Conservation (phyloP, 2,329 filamentous ascomycete genomes). For the Rutstroemia sp. region DNA sequence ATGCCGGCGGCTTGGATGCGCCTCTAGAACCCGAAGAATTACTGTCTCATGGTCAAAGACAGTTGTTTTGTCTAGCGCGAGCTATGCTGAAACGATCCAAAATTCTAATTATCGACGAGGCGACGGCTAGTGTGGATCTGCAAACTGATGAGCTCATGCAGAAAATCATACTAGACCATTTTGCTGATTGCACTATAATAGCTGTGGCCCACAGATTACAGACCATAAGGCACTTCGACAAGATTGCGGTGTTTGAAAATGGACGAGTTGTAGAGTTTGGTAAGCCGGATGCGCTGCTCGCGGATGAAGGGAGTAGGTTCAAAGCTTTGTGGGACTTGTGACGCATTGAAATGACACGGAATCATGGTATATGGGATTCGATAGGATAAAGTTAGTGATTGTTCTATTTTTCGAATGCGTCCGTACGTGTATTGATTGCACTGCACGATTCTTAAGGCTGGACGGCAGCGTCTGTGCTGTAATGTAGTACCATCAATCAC, state of each 20-base stretch:
- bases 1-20: slow-evolving; percentile 13
- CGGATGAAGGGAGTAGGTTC: neutral
- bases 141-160: slow-evolving; percentile 90
- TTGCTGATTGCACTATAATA: slow-evolving; percentile 81
- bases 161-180: slow-evolving; percentile 73
- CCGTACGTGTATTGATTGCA: no score
- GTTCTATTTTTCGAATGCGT: no score
- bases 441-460: no score
- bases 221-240: slow-evolving; percentile 95
- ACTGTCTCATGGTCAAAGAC: slow-evolving; percentile 36
- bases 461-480: no score
- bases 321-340: neutral
- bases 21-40: slow-evolving; percentile 38
- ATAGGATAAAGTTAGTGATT: no score
- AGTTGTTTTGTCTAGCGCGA: slow-evolving; percentile 39
- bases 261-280: slow-evolving; percentile 79
- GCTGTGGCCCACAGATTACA: slow-evolving; percentile 91
- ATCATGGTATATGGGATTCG: no score
- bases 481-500: no score
- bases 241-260: slow-evolving; percentile 88
- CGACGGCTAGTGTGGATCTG: slow-evolving; percentile 62
- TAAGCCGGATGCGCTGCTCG: slow-evolving; percentile 55
- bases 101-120: slow-evolving; percentile 30
- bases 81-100: slow-evolving; percentile 32
- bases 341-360: no score